Conservation (phyloP, 495 filamentous ascomycete genomes). For the Parathielavia appendiculata region DNA sequence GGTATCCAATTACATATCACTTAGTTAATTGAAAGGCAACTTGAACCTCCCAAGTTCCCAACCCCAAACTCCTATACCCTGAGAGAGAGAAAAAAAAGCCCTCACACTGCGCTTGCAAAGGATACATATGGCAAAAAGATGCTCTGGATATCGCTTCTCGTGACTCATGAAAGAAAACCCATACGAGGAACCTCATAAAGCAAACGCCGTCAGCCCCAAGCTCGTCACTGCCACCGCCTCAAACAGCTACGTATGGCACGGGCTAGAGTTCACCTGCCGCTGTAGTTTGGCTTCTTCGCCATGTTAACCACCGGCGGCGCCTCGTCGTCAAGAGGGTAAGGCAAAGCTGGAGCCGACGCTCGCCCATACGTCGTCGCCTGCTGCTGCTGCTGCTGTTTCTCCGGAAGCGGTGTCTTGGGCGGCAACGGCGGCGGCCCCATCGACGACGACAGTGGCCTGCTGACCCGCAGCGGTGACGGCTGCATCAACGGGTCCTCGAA, state of each 20-base stretch:
- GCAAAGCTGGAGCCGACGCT: slow-evolving; percentile 33
- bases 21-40: neutral
- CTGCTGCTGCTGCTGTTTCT: slow-evolving; percentile 13
- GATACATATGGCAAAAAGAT: slow-evolving; percentile 10
- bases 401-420: slow-evolving; percentile 76
- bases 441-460: neutral
- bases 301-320: slow-evolving; percentile 77
- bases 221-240: slow-evolving; percentile 7
- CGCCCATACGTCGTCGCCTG: neutral
- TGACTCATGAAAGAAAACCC: slow-evolving; percentile 6
- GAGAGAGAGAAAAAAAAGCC: neutral
- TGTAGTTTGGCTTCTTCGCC: slow-evolving; percentile 78
- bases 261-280: slow-evolving; percentile 40
- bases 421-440: slow-evolving; percentile 72
- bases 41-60: neutral
- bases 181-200: neutral
- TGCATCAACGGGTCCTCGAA: slow-evolving; percentile 42
- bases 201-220: neutral
- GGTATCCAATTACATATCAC: slow-evolving; percentile 8
- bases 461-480: slow-evolving; percentile 41
- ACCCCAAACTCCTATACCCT: slow-evolving; percentile 6
- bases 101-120: neutral
- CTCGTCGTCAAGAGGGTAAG: slow-evolving; percentile 79
- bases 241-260: neutral
- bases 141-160: slow-evolving; percentile 2